Conservation (phyloP, 441 rosid species). For the Erodium texanum region DNA sequence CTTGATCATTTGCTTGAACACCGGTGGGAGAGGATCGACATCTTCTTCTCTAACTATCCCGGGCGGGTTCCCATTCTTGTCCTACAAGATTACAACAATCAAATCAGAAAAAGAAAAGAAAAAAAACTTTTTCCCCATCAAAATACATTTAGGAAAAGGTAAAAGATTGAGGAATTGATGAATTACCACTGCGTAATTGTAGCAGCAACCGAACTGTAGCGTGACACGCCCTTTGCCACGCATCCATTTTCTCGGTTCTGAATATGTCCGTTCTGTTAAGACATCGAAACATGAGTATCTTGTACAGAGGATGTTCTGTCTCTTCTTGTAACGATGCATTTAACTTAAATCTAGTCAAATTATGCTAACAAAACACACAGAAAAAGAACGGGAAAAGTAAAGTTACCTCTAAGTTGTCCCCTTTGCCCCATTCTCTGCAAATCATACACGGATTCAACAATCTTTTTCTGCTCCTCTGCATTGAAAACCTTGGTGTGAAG, state of each 20-base stretch:
- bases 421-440: constrained; percentile 28
- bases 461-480: constrained; percentile 32
- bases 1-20: constrained; percentile 52
- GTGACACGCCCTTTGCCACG: constrained; percentile 40
- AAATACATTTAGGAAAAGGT: neutral
- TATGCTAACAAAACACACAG: too few species aligned
- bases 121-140: too few species aligned
- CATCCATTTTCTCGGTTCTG: constrained; percentile 44
- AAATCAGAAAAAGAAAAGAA: neutral
- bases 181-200: constrained; percentile 34
- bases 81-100: constrained; percentile 24
- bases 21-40: constrained; percentile 49
- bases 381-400: neutral
- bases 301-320: too few species aligned
- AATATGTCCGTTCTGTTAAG: constrained; percentile 29
- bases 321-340: too few species aligned
- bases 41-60: constrained; percentile 46
- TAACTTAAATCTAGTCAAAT: too few species aligned
- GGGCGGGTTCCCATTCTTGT: constrained; percentile 50
- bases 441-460: constrained; percentile 27
- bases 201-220: constrained; percentile 41
- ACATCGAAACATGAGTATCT: constrained; percentile 9
- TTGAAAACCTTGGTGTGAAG: constrained; percentile 31
- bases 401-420: constrained; percentile 30
- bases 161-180: neutral